Evolutionary conservation across 192 early-diverging fungal genomes (phyloP).

Genomic region (Backusella psychrophila): DNA sequence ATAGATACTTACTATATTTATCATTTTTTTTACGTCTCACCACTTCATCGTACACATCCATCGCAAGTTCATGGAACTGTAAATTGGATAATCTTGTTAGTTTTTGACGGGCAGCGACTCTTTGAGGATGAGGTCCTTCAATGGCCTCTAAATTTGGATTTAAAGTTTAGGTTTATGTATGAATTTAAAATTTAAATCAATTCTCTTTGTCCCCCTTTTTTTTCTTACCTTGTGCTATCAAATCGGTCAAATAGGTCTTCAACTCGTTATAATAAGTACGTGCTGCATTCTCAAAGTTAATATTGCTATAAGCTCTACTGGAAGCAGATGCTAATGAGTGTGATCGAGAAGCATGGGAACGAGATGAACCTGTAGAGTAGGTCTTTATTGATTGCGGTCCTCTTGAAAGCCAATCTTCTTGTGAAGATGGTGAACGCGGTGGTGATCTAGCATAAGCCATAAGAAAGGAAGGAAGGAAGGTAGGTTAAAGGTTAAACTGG

Average conservation of each 20-base stretch:
- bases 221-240: conserved; percentile 28
- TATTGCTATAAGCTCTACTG: conserved; percentile 13
- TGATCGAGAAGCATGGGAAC: conserved; percentile 25
- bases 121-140: conserved; percentile 33
- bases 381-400: conserved; percentile 15
- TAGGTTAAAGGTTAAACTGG: background rate
- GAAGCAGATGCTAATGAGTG: conserved; percentile 29
- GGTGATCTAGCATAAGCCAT: conserved; percentile 19
- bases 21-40: conserved; percentile 61
- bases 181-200: background rate
- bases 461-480: background rate
- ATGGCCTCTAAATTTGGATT: conserved; percentile 20
- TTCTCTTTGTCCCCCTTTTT: background rate
- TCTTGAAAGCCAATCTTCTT: conserved; percentile 15
- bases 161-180: background rate
- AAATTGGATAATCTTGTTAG: conserved; percentile 71
- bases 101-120: conserved; percentile 68
- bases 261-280: conserved; percentile 29
- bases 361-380: conserved; percentile 23
- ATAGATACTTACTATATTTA: conserved; percentile 48
- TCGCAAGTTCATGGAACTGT: conserved; percentile 91
- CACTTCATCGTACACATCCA: conserved; percentile 96
- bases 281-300: conserved; percentile 18
- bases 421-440: conserved; percentile 13
- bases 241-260: conserved; percentile 17